Base-by-base conservation (phyloP, 345 rosid species). In the Chamaenerion angustifolium region DNA sequence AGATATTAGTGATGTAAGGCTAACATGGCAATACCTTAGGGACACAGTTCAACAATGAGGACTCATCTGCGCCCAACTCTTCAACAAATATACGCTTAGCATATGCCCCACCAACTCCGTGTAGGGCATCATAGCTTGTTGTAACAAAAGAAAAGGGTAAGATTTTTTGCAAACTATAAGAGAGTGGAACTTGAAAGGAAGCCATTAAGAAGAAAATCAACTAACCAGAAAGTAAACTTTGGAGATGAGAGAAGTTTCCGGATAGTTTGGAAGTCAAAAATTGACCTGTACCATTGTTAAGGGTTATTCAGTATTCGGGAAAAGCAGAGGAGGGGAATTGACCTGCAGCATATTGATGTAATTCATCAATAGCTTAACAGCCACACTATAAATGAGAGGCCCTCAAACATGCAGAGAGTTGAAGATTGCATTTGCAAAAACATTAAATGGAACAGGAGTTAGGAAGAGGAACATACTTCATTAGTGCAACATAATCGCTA, bases 81-180 rank as follows among this genome's bases (percentile, higher is more conserved):
- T 93, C 95, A 37, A 93, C 95, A 73, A 93, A 93, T 56, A 93
- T 88, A 7, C 77, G 71, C 21, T 79, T 74, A 43, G 99, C 97
- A 66, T 88, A 93, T 18, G 92, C 94, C 57, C 99, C 99, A 75
- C 78, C 99, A 70, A 88, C 98, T 63, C 98, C 98, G 60, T 93
- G 95, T 43, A 93, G 51, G 54, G 94, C 99, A 66, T 93, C 99
- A 69, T 74, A 85, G 65, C 99, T 83, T 73, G 55, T 40, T 16
- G 69, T 54, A 37, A 70, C 21, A 51, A 55, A 14, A 43, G 62
- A 56, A 45, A 27, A 54, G 11, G 49, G 21, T 42, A 51, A 12
- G 54, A 40, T 31, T 62, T 52, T 42, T 49, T 45, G 35, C 25
- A 21, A 21, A 21, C 25, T 14, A 48, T 47, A 56, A 40, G 48